phyloP scores from a whole-genome alignment of 2,329 filamentous ascomycete genomes.

The Trichoderma pleuroti region DNA sequence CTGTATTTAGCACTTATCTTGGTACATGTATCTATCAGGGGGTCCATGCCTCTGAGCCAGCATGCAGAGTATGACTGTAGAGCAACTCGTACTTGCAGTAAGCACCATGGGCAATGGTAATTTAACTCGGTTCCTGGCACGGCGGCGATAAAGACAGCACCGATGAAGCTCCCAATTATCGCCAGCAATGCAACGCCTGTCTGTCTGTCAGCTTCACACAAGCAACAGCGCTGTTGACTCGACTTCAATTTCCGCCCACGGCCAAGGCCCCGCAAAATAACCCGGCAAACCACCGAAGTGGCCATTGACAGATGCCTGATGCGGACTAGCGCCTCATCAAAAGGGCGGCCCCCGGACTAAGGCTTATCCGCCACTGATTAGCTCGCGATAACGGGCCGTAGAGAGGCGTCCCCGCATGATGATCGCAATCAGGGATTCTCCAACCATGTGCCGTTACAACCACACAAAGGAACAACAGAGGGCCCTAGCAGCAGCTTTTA shows the following conservation, averaged over 20 bases:
- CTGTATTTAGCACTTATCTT: not conserved
- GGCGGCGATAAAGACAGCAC: not conserved
- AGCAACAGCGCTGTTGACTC: not conserved
- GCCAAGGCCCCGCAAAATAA: constrained; percentile 13
- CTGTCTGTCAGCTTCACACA: not conserved
- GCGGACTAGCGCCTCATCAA: not conserved
- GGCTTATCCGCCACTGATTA: constrained; percentile 4
- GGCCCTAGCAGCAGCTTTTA: not conserved
- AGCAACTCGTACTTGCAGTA: not conserved
- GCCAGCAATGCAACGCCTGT: not conserved
- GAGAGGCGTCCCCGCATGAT: constrained; percentile 14
- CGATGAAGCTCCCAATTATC: not conserved
- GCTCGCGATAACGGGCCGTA: constrained; percentile 13
- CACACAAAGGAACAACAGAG: not conserved
- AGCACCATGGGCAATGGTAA: not conserved
- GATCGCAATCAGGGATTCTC: constrained; percentile 16
- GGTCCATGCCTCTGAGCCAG: not conserved
- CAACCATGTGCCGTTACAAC: not conserved
- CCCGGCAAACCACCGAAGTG: constrained; percentile 15
- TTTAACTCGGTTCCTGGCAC: not conserved
- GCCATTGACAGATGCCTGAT: constrained; percentile 14
- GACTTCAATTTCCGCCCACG: not conserved
- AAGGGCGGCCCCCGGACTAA: not conserved
- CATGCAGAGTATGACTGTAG: not conserved
- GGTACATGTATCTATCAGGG: not conserved